Base-by-base conservation (phyloP, 2,329 filamentous ascomycete species). In the Neospermospora avenae region DNA sequence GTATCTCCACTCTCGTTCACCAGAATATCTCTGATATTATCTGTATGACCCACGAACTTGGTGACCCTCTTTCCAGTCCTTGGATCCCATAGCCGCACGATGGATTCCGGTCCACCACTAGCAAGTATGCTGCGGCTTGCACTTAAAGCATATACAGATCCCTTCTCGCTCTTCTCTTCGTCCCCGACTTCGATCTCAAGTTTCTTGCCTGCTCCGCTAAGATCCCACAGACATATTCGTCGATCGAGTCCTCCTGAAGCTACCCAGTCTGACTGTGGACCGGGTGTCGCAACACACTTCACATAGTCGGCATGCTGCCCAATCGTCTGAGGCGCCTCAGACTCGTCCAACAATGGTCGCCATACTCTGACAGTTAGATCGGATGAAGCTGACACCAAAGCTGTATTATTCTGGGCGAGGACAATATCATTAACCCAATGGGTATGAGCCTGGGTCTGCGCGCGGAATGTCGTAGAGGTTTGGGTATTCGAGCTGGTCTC, bases 251-350 rank as follows among this genome's bases (percentile, higher is more conserved):
- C 95, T 46, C 93, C 95, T 1, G 93, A 96, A 4, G 93, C 95
- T 18, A 98, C 89, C 93, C 93, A 99, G 68, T 88, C 86, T 57
- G 85, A 83, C 42, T 84, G 80, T 44, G 80, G 77, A 67, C 84
- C 81, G 45, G 93, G 91, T 7, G 90, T 89, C 18, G 93, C 91
- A 39, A 99, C 83, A 67, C 91, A 93, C 77, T 98, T 99, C 72
- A 96, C 93, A 72, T 98, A 99, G 79, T 99, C 95, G 70, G 87
- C 88, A 75, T 99, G 95, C 70, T 93, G 86, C 65, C 95, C 95
- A 71, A 99, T 93, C 44, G 90, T 91, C 65, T 85, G 82, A 4
- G 90, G 87, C 10, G 88, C 85, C 53, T 87, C 81, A 24, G 77
- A 76, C 51, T 85, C 83, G 58, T 84, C 78, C 49, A 84, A 84